Base-by-base conservation (phyloP, 345 rosid genomes). In the Microcos paniculata region DNA sequence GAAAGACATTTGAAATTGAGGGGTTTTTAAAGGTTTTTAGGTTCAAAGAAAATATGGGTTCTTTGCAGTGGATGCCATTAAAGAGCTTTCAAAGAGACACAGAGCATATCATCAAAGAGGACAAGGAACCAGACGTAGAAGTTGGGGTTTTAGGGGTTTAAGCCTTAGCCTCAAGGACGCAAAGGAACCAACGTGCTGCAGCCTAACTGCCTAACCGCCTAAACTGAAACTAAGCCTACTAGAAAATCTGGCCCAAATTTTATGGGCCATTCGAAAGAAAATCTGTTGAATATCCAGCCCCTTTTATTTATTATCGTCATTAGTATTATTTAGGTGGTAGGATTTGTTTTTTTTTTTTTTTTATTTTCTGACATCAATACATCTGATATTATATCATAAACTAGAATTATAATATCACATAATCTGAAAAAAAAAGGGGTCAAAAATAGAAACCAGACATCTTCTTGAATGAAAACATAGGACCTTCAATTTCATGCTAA, bases 1-100 rank as follows among this genome's bases (percentile, higher is more conserved):
- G 35, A 80, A n/a, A 76, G 65, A 64, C 88, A 81, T 82, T 62
- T 56, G n/a, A 57, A 13, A n/a, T 6, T 4, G 8, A 33, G 33
- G 64, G 64, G 61, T 43, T 68, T 73, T 23, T 33, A 7, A 6
- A 40, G 42, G 78, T 45, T 66, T 80, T 45, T 26, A 59, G 80
- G 46, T 21, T 42, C 16, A 13, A 14, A 18, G 30, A 26, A 69
- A 59, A n/a, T 12, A 59, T 24, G 53, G 4, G 10, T 15, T 1
- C 16, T 18, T 8, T 2, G 66, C 18, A 5, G 30, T 19, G 23
- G 40, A 55, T 8, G 38, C 57, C 56, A 18, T 67, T 40, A 31
- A 10, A 43, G 12, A 13, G 64, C 19, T 12, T 15, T 12, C 12
- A 35, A 6, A 16, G 3, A 8, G 3, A 30, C 18, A n/a, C 43